Evolutionary conservation across 2,329 filamentous ascomycete species (phyloP), one percentile per base, ranked within the genome.

Genomic region (Colletotrichum lupini): DNA sequence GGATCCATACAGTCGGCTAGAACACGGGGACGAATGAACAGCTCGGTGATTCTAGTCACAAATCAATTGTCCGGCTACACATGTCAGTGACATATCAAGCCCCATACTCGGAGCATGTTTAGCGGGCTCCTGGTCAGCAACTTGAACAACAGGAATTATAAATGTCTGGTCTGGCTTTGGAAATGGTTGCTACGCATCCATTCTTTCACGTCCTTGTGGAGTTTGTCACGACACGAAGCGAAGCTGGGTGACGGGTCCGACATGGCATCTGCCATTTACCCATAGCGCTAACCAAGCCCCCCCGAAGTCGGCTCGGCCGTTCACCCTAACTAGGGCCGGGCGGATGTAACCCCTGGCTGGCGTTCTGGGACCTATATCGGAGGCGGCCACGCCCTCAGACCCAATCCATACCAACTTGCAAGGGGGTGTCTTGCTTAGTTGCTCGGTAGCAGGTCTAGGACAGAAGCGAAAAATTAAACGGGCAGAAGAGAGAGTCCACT

Each of bases 231-330:
- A 60, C 32, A 37, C 55, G 58, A 70, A 61, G 70, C 70, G 70
- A 62, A 63, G 59, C 70, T 72, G n/a, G 35, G 32, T 35, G 32
- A 35, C 32, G 32, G 32, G 70, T 53, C 59, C 22, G 58, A 60
- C 70, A 61, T 70, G 37, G 64, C 60, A 61, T 69, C 42, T 65
- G 42, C 66, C 59, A 55, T 62, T 22, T 57, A 28, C 53, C 56
- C 35, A 65, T 61, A 19, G 46, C 71, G 67, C 71, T 73, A 71
- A 49, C 71, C 19, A 60, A 62, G 57, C 42, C 57, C 59, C 68
- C 56, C 72, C 72, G 72, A 72, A 60, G 59, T 74, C 72, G 72
- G 72, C 72, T 74, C 73, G 73, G 73, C 66, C 71, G 52, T 73
- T 65, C 55, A 53, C 64, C 67, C 64, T 26, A 55, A 66, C 73